phyloP scores from a whole-genome alignment of 139 green algal species.

The Ettlia oleoabundans region DNA sequence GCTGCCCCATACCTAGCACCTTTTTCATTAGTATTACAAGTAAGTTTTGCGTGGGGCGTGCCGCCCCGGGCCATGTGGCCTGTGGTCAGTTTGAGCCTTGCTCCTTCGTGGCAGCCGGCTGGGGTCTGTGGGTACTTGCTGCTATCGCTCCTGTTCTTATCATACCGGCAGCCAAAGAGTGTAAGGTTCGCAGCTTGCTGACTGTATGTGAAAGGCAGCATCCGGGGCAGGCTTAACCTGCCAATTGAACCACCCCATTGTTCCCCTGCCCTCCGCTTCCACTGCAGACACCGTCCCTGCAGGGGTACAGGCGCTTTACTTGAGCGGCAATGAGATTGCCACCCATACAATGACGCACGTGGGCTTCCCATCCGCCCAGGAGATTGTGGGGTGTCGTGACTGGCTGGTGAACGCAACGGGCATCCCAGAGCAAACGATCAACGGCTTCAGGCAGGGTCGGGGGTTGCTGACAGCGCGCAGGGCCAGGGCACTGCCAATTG shows the following conservation, averaged over 20 bases:
- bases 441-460: slow-evolving; percentile 2
- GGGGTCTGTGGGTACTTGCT: too few species aligned
- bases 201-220: too few species aligned
- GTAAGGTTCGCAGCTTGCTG: too few species aligned
- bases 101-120: too few species aligned
- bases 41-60: not conserved
- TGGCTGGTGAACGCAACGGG: slow-evolving; percentile 9
- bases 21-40: not conserved
- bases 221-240: too few species aligned
- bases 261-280: not conserved
- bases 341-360: slow-evolving; percentile 8
- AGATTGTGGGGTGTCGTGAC: slow-evolving; percentile 2
- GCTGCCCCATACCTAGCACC: slow-evolving; percentile 9
- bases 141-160: too few species aligned
- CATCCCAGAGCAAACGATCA: slow-evolving; percentile 2
- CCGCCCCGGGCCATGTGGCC: too few species aligned
- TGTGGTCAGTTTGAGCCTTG: too few species aligned
- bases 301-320: slow-evolving; percentile 12
- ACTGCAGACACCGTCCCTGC: slow-evolving; percentile 12
- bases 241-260: too few species aligned
- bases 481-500: not conserved
- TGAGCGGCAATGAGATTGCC: slow-evolving; percentile 11
- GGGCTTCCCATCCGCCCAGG: not conserved
- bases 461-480: too few species aligned
- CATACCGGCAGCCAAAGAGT: too few species aligned